A percentile compares a stretch with the other conserved stretches of the same genome.
These are phyloP conservation scores for Metschnikowia similis DNA, from an alignment of 805 yeast genomes.

Conservation along the genomic window DNA sequence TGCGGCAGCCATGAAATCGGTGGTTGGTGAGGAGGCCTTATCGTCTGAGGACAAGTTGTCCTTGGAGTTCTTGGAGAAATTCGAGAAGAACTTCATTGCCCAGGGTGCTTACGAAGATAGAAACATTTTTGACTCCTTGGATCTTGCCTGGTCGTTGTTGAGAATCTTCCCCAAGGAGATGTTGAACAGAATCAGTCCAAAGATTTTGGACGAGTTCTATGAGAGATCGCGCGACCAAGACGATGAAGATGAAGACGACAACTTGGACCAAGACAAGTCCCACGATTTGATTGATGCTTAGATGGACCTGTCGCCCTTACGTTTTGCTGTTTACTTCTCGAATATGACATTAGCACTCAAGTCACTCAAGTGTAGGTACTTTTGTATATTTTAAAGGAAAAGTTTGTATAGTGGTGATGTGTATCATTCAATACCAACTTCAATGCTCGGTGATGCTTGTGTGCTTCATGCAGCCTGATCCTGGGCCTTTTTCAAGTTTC, in stretches of 20 bases:
- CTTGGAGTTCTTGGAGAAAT: slow-evolving; percentile 94
- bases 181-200: slow-evolving; percentile 97
- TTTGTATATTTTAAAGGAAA: slow-evolving; percentile 3
- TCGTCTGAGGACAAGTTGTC: slow-evolving; percentile 97
- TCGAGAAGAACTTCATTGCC: slow-evolving; percentile 89
- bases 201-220: slow-evolving; percentile 91
- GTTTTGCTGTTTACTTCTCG: slow-evolving; percentile 7
- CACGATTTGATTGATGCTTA: slow-evolving; percentile 43
- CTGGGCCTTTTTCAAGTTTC: slow-evolving; percentile 40
- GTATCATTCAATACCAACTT: neutral
- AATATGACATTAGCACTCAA: slow-evolving; percentile 4
- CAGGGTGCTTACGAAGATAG: slow-evolving; percentile 98
- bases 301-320: neutral
- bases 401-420: neutral
- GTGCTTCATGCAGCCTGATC: slow-evolving; percentile 3
- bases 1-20: slow-evolving; percentile 99
- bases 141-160: slow-evolving; percentile 95
- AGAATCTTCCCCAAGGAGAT: slow-evolving; percentile 99
- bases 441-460: neutral
- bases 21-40: slow-evolving; percentile 99
- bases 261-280: slow-evolving; percentile 35
- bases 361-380: neutral
- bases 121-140: slow-evolving; percentile 89
- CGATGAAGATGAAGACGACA: slow-evolving; percentile 46
- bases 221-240: slow-evolving; percentile 78